phyloP scores from a whole-genome alignment of 441 rosid species.

The Hypseocharis bilobata region DNA sequence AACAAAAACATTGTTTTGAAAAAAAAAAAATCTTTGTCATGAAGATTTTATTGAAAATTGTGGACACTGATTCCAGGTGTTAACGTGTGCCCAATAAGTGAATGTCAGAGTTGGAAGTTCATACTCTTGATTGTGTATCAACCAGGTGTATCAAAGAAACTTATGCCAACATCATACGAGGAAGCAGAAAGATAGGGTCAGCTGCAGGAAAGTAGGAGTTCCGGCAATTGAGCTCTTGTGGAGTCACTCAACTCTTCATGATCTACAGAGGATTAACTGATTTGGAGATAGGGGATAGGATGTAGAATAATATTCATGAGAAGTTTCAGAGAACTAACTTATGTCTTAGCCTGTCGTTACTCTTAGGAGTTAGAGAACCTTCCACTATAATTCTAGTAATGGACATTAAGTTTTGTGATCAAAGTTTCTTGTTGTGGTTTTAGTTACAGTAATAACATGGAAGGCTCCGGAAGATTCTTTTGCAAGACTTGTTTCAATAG shows the following conservation, averaged over 20 bases:
- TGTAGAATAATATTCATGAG: background rate
- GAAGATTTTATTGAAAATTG: background rate
- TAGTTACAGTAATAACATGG: background rate
- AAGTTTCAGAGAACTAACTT: background rate
- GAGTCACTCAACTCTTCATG: background rate
- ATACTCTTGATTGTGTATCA: background rate
- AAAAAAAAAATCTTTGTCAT: background rate
- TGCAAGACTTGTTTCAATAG: background rate
- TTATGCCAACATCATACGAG: background rate
- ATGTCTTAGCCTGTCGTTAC: background rate
- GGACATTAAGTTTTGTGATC: background rate
- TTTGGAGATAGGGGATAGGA: background rate
- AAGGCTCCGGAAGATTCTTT: background rate
- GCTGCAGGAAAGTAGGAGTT: background rate
- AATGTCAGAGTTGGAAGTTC: background rate
- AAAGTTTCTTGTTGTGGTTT: background rate
- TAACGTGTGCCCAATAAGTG: background rate
- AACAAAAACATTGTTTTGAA: background rate
- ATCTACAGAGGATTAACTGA: background rate
- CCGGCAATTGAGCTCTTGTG: background rate
- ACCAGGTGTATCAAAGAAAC: background rate
- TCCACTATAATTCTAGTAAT: background rate
- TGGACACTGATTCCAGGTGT: background rate
- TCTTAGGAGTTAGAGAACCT: background rate
- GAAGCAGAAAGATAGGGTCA: background rate